Percentiles rank a stretch among this genome's conserved stretches.
phyloP scores from a whole-genome alignment of 1,139 yeast genomes.

The Candida freyschussii region DNA sequence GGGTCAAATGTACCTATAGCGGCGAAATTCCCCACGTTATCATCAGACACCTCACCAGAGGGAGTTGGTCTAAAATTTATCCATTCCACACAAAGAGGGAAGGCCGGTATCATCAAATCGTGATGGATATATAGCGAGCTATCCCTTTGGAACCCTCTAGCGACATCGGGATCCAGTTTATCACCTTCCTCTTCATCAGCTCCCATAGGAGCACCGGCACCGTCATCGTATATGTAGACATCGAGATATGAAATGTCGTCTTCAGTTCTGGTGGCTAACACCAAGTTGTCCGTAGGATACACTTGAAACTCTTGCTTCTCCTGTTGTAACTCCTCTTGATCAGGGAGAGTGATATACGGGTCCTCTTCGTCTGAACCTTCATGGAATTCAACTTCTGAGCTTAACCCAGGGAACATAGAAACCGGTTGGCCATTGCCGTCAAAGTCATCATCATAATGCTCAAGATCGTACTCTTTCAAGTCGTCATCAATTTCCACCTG shows the following conservation, averaged over 20 bases:
- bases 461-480: slow-evolving; percentile 81
- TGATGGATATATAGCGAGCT: slow-evolving; percentile 87
- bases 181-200: slow-evolving; percentile 35
- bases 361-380: slow-evolving; percentile 64
- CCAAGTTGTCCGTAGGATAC: slow-evolving; percentile 83
- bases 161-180: slow-evolving; percentile 23
- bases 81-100: slow-evolving; percentile 97
- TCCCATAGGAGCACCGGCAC: slow-evolving; percentile 78
- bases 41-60: slow-evolving; percentile 33
- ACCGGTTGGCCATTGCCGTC: slow-evolving; percentile 33
- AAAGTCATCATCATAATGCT: slow-evolving; percentile 68
- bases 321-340: slow-evolving; percentile 54
- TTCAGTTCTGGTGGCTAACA: slow-evolving; percentile 91
- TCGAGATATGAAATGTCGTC: slow-evolving; percentile 92
- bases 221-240: slow-evolving; percentile 92
- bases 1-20: slow-evolving; percentile 98
- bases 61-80: slow-evolving; percentile 66
- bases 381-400: slow-evolving; percentile 48
- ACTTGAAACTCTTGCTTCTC: slow-evolving; percentile 83
- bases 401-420: slow-evolving; percentile 68
- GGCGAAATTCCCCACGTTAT: slow-evolving; percentile 75
- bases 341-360: slow-evolving; percentile 73
- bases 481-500: slow-evolving; percentile 73
- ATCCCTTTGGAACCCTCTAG: slow-evolving; percentile 40
- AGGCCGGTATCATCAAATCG: slow-evolving; percentile 94